Evolutionary conservation across 192 early-diverging fungal genomes (phyloP).

Genomic region (Helicostylum pulchrum): DNA sequence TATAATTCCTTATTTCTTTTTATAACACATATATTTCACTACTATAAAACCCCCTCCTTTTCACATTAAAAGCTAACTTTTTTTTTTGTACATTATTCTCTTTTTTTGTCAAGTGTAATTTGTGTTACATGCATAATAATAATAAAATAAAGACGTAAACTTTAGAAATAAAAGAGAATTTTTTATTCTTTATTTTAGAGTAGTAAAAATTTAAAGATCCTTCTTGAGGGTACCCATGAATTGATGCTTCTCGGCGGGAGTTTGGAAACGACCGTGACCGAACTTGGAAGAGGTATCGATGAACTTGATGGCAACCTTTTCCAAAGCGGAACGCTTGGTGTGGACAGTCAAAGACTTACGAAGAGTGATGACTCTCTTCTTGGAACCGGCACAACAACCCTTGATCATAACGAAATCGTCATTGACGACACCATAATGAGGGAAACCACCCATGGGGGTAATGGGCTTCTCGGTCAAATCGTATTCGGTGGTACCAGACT

Average conservation of each 20-base stretch:
- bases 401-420: conserved; percentile 99
- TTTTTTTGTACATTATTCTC: too few relatives aligned
- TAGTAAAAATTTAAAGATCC: conserved; percentile 52
- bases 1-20: too few relatives aligned
- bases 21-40: too few relatives aligned
- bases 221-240: conserved; percentile 93
- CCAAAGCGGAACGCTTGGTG: conserved; percentile 94
- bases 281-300: conserved; percentile 99
- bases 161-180: too few relatives aligned
- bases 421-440: conserved; percentile 98
- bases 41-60: too few relatives aligned
- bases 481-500: conserved; percentile 91
- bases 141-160: too few relatives aligned
- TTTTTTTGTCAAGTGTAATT: too few relatives aligned
- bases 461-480: conserved; percentile 94
- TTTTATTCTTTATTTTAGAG: too few relatives aligned
- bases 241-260: conserved; percentile 88
- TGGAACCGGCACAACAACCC: conserved; percentile 94
- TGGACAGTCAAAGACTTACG: conserved; percentile 97
- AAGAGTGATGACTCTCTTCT: conserved; percentile 95
- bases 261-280: conserved; percentile 99
- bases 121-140: too few relatives aligned
- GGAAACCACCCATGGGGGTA: conserved; percentile 99
- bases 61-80: too few relatives aligned
- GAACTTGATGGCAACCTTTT: conserved; percentile 97